phyloP scores from a whole-genome alignment of 352 stramenopile genomes.

The Phytophthora pluvialis region DNA sequence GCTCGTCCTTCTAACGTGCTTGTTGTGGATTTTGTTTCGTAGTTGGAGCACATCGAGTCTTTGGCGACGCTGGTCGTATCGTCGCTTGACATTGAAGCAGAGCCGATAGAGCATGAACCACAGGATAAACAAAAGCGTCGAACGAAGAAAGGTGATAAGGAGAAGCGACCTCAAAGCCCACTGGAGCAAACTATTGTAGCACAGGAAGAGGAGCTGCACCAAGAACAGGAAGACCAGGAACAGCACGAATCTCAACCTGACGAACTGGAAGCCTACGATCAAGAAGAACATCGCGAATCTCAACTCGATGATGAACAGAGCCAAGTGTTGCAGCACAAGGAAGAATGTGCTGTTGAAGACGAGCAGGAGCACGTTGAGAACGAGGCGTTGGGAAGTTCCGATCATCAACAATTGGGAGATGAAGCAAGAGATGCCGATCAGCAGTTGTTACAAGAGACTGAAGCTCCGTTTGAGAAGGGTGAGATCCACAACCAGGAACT shows the following conservation, averaged over 20 bases:
- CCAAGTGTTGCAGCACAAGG: neutral
- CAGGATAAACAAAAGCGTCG: neutral
- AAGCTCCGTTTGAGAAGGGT: neutral
- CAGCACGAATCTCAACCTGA: neutral
- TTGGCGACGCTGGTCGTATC: constrained; percentile 47
- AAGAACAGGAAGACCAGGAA: constrained; percentile 1
- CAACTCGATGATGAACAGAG: neutral
- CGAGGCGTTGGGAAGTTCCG: neutral
- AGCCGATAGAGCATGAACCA: constrained; percentile 1
- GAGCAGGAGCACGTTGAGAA: neutral
- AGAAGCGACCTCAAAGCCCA: neutral
- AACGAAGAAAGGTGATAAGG: constrained; percentile 2
- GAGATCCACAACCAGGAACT: constrained; percentile 2
- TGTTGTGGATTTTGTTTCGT: neutral
- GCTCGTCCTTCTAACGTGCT: constrained; percentile 1
- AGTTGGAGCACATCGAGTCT: constrained; percentile 63
- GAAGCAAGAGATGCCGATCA: neutral
- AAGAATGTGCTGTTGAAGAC: neutral
- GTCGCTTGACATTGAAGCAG: constrained; percentile 6
- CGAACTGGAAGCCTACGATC: constrained; percentile 1
- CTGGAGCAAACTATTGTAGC: neutral
- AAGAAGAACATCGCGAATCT: neutral
- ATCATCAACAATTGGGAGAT: neutral
- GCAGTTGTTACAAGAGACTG: neutral
- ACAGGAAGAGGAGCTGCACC: neutral